Base-by-base conservation (phyloP, 2,329 filamentous ascomycete species). In the Rutstroemia sp. region DNA sequence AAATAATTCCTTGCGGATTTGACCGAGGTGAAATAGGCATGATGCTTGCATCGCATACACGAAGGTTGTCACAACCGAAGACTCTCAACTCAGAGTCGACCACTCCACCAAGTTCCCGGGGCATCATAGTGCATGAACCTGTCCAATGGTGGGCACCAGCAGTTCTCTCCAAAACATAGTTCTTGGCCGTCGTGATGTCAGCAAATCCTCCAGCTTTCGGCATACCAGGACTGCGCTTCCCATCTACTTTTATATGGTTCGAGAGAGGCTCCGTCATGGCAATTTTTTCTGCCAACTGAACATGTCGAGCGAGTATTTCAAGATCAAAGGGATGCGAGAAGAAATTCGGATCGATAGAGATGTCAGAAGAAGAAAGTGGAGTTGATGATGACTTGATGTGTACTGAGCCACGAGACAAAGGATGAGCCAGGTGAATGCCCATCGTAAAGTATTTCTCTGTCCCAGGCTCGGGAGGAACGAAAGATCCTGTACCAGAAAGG, bases 301-400 rank as follows among this genome's bases (percentile, higher is more conserved):
- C 56, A 38, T 71, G 68, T 2, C 70, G 67, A 0, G 72, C 70
- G 0, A 73, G 61, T 8, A 76, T 59, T 49, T 75, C 70, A 6
- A 51, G 19, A 44, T 51, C 49, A 21, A 51, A 34, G 12, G 37
- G 44, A 30, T 49, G 52, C n/a, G 44, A 48, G 61, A 75, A 71
- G 63, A 73, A 75, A 48, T 71, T 71, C 2, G 74, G 73, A 56
- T 76, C 65, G 60, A 77, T 73, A 1, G 59, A 42, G 0, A 75
- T 73, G 23, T 69, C 61, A 1, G 57, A 64, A 5, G 47, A 49
- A 0, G 59, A 60, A 60, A 44, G 49, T 16, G 63, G 51, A 14
- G 52, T 17, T 2, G 45, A 57, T 5, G 30, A 44, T 59, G 75
- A 65, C 21, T 64, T 58, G 57, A 78, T 66, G 59, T 76, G 73